A percentile compares a stretch with the other conserved stretches of the same genome.
phyloP scores from a whole-genome alignment of 306 rosid genomes.

The Castanopsis chinensis region DNA sequence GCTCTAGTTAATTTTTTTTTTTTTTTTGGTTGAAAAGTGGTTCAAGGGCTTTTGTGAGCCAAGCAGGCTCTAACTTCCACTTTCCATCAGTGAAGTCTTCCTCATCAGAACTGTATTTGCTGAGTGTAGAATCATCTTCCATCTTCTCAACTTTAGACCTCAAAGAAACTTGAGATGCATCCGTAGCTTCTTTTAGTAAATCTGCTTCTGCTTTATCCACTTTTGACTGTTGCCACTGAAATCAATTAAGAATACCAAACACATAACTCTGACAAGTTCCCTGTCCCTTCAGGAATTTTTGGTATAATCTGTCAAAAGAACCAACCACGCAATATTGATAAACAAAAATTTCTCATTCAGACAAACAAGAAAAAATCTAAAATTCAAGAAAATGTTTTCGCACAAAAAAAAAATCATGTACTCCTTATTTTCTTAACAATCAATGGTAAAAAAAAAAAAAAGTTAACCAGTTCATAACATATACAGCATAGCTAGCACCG shows the following conservation, averaged over 20 bases:
- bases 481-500: too few relatives aligned
- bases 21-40: too few relatives aligned
- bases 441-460: too few relatives aligned
- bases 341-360: slow-evolving; percentile 7
- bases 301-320: slow-evolving; percentile 38
- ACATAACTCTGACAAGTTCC: slow-evolving; percentile 40
- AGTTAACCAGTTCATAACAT: too few relatives aligned
- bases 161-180: slow-evolving; percentile 31
- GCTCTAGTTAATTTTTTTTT: too few relatives aligned
- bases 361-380: not conserved
- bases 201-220: slow-evolving; percentile 47
- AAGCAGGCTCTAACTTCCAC: too few relatives aligned
- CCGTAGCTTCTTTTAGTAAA: slow-evolving; percentile 29
- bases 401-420: too few relatives aligned
- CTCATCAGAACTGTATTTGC: not conserved
- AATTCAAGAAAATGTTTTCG: not conserved
- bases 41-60: too few relatives aligned
- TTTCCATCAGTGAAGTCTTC: too few relatives aligned
- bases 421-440: too few relatives aligned
- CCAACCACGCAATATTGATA: not conserved
- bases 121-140: not conserved
- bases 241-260: slow-evolving; percentile 36
- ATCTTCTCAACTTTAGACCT: slow-evolving; percentile 6
- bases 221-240: slow-evolving; percentile 52
- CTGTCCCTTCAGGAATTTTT: slow-evolving; percentile 36